These are phyloP conservation scores for Nicotiana paniculata DNA, from an alignment of 257 asterid genomes.

Conservation along the genomic window DNA sequence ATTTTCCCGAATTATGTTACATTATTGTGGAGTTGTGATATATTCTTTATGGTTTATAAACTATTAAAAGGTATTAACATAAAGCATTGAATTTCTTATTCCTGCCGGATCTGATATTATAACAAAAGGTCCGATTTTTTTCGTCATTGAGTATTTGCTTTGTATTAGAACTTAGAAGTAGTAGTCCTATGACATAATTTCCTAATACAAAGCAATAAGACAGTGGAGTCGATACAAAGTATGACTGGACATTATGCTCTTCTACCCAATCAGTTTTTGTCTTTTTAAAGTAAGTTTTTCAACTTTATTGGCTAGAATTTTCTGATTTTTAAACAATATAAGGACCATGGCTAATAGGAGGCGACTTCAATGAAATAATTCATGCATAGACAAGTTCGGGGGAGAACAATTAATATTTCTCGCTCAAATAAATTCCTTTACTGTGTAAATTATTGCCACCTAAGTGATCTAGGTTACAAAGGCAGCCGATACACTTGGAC, in stretches of 20 bases:
- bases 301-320: background rate
- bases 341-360: too few species aligned
- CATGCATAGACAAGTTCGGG: too few species aligned
- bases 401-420: too few species aligned
- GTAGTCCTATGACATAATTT: background rate
- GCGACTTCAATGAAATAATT: too few species aligned
- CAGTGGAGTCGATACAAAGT: background rate
- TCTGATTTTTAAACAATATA: background rate
- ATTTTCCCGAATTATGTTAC: background rate
- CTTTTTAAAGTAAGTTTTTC: background rate
- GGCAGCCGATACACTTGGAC: too few species aligned
- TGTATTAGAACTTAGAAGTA: background rate
- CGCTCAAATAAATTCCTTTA: too few species aligned
- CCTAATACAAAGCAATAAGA: background rate
- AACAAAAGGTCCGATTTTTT: background rate
- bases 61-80: too few species aligned
- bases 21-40: background rate
- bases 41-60: background rate
- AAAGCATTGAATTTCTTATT: background rate
- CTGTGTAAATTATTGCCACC: too few species aligned
- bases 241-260: background rate
- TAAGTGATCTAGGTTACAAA: too few species aligned
- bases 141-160: background rate
- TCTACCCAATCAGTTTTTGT: too few species aligned
- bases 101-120: background rate